Evolutionary conservation across 1,139 yeast species (phyloP).

Genomic region (Pichia kudriavzevii): DNA sequence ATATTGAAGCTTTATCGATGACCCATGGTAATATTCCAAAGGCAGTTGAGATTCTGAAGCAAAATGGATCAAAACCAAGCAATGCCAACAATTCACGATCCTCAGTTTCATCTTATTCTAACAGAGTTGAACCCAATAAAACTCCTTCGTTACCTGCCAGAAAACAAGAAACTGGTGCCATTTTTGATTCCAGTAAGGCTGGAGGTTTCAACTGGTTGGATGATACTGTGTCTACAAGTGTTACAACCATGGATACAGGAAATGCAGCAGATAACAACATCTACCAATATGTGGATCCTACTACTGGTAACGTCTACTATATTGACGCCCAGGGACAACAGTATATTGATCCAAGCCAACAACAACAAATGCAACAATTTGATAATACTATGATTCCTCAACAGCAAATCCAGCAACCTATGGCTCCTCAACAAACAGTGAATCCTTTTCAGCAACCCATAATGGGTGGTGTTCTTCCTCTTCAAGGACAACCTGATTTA

Average conservation of each 20-base stretch:
- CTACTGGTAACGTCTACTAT: slow-evolving; percentile 52
- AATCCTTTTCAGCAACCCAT: background rate
- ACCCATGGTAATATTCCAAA: slow-evolving; percentile 41
- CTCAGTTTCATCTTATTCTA: slow-evolving; percentile 1
- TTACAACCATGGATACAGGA: slow-evolving; percentile 26
- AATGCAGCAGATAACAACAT: slow-evolving; percentile 26
- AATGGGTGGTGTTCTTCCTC: background rate
- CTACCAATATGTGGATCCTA: slow-evolving; percentile 57
- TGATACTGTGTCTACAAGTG: slow-evolving; percentile 22
- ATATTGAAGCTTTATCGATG: slow-evolving; percentile 43
- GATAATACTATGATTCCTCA: slow-evolving; percentile 31
- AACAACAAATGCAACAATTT: slow-evolving; percentile 45
- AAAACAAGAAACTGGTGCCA: slow-evolving; percentile 29
- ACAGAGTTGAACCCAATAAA: too few species aligned
- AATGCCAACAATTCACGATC: background rate
- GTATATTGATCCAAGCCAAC: slow-evolving; percentile 49
- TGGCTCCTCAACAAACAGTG: slow-evolving; percentile 20
- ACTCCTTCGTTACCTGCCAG: slow-evolving; percentile 42
- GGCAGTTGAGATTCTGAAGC: slow-evolving; percentile 42
- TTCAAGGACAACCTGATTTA: slow-evolving; percentile 10
- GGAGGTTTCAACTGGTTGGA: slow-evolving; percentile 32
- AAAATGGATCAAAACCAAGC: slow-evolving; percentile 20
- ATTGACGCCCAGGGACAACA: slow-evolving; percentile 54
- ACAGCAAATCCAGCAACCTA: slow-evolving; percentile 33
- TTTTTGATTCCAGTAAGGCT: slow-evolving; percentile 24